Evolutionary conservation across 2,329 filamentous ascomycete genomes (phyloP), one percentile per base, ranked within the genome.

Genomic region (Penicillium sclerotigenum): DNA sequence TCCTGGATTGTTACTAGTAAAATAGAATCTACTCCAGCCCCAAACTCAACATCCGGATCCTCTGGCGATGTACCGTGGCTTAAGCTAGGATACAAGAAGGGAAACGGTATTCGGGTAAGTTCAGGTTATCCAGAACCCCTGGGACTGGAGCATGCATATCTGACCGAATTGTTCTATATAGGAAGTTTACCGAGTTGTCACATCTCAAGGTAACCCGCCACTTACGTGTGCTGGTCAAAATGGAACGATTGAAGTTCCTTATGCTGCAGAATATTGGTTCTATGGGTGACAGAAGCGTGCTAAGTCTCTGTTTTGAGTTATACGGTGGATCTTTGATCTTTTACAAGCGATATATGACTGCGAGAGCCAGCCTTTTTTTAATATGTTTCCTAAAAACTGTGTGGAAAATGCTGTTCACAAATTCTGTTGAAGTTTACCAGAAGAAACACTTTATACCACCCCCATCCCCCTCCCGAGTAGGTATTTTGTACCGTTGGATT

Each of bases 201-300:
- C 75, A 1, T 68, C 68, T 10, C 68, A 69, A 11, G 76, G 75
- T 10, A 56, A 60, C 10, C 49, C 73, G 13, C 74, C 75, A 22
- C 57, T 60, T 28, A 70, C 68, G 0, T 78, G 75, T 59, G 57
- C 64, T 29, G 65, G 66, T 7, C 68, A 71, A 53, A 47, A 65
- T 8, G 57, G 63, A 5, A 69, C 63, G 0, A 63, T 76, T 31
- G 56, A 70, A 48, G 67, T 75, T 22, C 65, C 72, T 20, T 78
- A 78, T 65, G 66, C 72, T 6, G 74, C 75, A 6, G 71, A 77
- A 60, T 77, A 77, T 56, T 77, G 73, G 74, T 75, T 77, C 24
- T 78, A 73, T 57, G 73, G 68, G 18, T 71, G 54, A 71, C n/a
- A 9, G 13, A 13, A 14, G 10, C 16, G 6, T 40, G 13, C 16